Percentiles rank a stretch among this genome's conserved stretches.
Conservation (phyloP, 1,284 basidiomycete species). For the Irpex sp. region DNA sequence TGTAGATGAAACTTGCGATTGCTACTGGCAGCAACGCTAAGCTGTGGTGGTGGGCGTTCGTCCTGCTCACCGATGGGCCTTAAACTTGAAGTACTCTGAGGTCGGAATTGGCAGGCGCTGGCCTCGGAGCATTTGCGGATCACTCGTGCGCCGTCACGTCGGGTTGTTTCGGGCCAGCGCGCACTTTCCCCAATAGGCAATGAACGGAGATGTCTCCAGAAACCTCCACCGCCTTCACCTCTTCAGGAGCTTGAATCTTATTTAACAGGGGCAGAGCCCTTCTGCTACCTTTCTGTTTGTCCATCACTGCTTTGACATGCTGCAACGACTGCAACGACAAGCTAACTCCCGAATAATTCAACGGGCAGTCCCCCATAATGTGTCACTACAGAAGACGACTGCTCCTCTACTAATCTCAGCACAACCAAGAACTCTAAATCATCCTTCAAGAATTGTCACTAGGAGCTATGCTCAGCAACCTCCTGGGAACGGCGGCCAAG, state of each 20-base stretch:
- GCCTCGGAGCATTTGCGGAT: no score
- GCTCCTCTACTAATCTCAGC: neutral
- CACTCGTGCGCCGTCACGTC: no score
- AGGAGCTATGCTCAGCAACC: slow-evolving; percentile 6
- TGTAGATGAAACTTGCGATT: no score
- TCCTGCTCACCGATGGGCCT: no score
- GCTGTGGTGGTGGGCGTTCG: no score
- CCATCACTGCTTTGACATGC: neutral
- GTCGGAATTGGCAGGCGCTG: no score
- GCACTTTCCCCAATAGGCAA: neutral
- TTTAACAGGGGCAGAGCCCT: neutral
- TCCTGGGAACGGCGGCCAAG: neutral
- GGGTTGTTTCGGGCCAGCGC: neutral
- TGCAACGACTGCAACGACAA: neutral
- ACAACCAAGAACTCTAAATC: neutral
- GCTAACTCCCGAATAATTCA: neutral
- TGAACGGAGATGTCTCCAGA: neutral
- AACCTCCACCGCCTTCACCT: neutral
- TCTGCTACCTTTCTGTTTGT: neutral
- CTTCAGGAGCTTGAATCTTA: neutral
- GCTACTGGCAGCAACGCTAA: no score
- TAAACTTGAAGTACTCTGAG: no score
- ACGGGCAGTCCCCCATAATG: neutral
- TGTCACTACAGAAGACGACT: neutral
- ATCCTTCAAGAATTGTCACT: neutral